Evolutionary conservation across 257 asterid species (phyloP), one percentile per base, ranked within the genome.

Genomic region (Cordia subcordata): DNA sequence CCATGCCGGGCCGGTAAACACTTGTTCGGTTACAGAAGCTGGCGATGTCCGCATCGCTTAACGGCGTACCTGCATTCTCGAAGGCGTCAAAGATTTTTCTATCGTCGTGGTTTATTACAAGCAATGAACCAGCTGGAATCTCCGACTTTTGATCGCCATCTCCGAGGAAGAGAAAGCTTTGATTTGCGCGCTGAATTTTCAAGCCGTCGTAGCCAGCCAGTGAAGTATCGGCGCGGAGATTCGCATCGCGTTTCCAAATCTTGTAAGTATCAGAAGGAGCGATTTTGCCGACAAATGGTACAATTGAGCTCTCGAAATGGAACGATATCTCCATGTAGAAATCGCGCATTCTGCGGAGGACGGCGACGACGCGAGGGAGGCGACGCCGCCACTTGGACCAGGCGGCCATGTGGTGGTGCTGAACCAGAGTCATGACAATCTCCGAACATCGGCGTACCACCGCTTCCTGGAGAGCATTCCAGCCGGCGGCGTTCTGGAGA

Each of bases 351-450:
- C 95, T 83, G 6, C 83, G 93, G 50, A 92, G 87, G 4, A 73
- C 91, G 27, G 86, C 82, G 38, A 86, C 94, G 6, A 92, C 81
- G 45, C 95, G 86, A 38, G 99, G 99, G 14, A 84, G 76, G 22
- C 96, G 90, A 10, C 96, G 91, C 58, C 96, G 88, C 99, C 99
- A 92, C 80, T 92, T 88, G 61, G 69, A 74, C 96, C 96, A 92
- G 68, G 96, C 87, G 58, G 87, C 69, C 38, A 82, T 59, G 58
- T 92, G 96, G 62, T 88, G 99, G 46, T 81, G 87, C 62, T 86
- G 96, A 5, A 82, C 94, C 3, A 92, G 81, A 11, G 81, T 72
- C 5, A 78, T 67, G 21, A 84, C 86, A 16, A 88, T 79, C 49
- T 84, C 96, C 54, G 95, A 73, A 58, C 75, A 68, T 14, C 96